These are phyloP conservation scores for Nepenthes alata DNA, from an alignment of 179 eudicot genomes.

Conservation along the genomic window DNA sequence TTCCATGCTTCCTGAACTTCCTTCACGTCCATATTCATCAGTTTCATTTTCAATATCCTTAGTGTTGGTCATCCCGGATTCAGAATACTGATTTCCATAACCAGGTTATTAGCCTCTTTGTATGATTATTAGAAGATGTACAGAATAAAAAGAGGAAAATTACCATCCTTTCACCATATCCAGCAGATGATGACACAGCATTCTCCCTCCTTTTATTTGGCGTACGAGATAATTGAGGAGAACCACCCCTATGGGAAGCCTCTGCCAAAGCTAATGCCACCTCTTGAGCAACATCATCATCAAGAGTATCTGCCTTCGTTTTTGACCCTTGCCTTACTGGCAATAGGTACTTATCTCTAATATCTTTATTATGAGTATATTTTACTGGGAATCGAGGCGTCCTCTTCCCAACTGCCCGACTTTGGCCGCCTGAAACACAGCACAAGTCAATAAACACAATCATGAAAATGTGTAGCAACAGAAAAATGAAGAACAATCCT, in stretches of 20 bases:
- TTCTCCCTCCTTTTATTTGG: constrained; percentile 43
- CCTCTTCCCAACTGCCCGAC: constrained; percentile 94
- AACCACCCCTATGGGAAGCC: constrained; percentile 96
- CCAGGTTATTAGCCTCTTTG: constrained; percentile 8
- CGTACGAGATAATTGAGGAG: constrained; percentile 83
- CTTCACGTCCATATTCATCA: constrained; percentile 67
- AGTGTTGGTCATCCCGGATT: constrained; percentile 44
- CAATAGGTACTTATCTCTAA: constrained; percentile 44
- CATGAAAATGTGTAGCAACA: background rate
- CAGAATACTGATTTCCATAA: constrained; percentile 34
- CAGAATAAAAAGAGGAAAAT: constrained; percentile 3
- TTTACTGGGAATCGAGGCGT: constrained; percentile 93
- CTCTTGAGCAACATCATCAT: constrained; percentile 77
- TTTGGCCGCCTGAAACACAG: constrained; percentile 48
- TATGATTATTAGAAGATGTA: background rate
- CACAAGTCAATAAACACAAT: background rate
- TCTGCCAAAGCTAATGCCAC: constrained; percentile 80
- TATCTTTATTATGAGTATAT: constrained; percentile 50
- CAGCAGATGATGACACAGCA: constrained; percentile 26
- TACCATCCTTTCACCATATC: constrained; percentile 47
- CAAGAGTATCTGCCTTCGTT: constrained; percentile 47
- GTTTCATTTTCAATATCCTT: constrained; percentile 42
- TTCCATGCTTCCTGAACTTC: constrained; percentile 70
- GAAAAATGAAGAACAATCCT: background rate
- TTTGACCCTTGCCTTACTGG: constrained; percentile 53